Evolutionary conservation across 805 yeast genomes (phyloP).

Genomic region (Komagataella phaffii): DNA sequence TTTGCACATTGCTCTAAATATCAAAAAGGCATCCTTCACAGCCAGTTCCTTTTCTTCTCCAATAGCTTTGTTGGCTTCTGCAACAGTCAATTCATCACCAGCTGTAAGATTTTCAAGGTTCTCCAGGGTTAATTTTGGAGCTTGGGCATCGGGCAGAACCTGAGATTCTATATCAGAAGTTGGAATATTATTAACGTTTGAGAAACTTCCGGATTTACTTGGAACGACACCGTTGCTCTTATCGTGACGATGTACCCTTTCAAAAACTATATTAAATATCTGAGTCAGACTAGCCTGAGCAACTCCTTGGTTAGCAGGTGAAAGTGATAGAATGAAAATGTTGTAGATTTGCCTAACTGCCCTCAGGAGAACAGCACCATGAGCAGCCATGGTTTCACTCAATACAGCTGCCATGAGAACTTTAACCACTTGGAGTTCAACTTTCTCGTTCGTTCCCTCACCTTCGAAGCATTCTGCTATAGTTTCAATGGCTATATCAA

Average conservation of each 20-base stretch:
- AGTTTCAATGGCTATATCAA: conserved; percentile 76
- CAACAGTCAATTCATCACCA: conserved; percentile 41
- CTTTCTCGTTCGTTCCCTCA: conserved; percentile 79
- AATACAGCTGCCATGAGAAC: conserved; percentile 83
- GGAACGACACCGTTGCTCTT: conserved; percentile 2
- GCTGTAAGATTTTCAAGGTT: conserved; percentile 43
- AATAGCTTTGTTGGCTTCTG: conserved; percentile 27
- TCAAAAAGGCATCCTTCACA: conserved; percentile 82
- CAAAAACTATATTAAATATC: conserved; percentile 76
- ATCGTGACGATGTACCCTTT: conserved; percentile 28
- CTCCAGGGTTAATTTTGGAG: conserved; percentile 33
- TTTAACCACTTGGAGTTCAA: conserved; percentile 86
- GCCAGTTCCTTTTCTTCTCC: conserved; percentile 52
- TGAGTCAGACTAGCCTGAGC: conserved; percentile 95
- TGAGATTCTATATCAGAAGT: background rate
- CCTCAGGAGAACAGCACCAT: conserved; percentile 76
- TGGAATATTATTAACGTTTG: background rate
- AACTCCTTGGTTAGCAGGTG: conserved; percentile 75
- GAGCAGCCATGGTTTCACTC: conserved; percentile 70
- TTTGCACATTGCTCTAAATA: conserved; percentile 92
- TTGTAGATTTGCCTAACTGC: conserved; percentile 92
- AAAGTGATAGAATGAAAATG: conserved; percentile 73
- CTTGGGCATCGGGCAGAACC: background rate
- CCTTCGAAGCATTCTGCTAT: conserved; percentile 80
- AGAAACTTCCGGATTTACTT: background rate